Evolutionary conservation across 768 basidiomycete species (phyloP), one percentile per base, ranked within the genome.

Genomic region (Pleurotus giganteus): DNA sequence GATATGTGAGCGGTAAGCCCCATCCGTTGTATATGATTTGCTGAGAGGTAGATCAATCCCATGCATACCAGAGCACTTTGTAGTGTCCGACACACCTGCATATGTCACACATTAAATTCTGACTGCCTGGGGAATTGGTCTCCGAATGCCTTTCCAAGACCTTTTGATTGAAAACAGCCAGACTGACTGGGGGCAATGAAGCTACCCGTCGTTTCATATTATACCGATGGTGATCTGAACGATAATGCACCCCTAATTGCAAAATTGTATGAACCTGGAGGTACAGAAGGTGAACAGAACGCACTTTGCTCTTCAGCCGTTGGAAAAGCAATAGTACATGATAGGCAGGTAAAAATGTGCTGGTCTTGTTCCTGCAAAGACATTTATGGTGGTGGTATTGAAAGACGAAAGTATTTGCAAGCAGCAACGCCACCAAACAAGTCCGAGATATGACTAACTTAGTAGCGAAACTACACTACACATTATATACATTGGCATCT

Each of bases 181-280:
- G 81, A 56, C 84, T 86, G 63, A 99, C 84, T 2, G 96, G 94
- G 7, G 92, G 89, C 1, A 99, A 80, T 4, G 81, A 84, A 2
- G 96, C 95, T 15, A 98, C 90, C 26, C 94, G 85, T 60, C 95
- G 89, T 77, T 96, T 96, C 86, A 98, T 93, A 66, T 99, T 99
- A 73, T 99, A 99, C 51, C 94, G 79, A 74, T 99, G 97, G 69
- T 91, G 89, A 70, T 99, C 97, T 23, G 92, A 91, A 59, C 85
- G 84, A 70, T 96, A 98, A 67, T 99, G 97, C 0, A 74, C 72
- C 56, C 96, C 90, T 92, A 61, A 12, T n/a, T n/a, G n/a, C n/a
- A 61, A 24, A 41, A 37, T 47, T 43, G 28, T 19, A 60, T 51
- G 19, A 56, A 29, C n/a, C 13, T 43, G 6, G 23, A 41, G 54